Conservation (phyloP, 306 rosid genomes). For the Gastrolobium villosum region DNA sequence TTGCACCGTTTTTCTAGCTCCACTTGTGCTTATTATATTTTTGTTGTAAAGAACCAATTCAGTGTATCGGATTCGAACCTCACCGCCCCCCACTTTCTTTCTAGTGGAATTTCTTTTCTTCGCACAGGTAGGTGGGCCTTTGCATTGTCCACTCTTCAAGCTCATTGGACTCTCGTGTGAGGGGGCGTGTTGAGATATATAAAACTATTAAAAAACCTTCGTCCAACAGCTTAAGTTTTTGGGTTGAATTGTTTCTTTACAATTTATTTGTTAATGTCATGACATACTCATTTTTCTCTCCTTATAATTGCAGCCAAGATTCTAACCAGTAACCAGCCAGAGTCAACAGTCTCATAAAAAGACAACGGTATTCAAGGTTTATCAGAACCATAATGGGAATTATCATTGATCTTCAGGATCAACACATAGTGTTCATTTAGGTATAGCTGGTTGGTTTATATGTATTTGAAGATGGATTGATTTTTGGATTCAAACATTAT, state of each 20-base stretch:
- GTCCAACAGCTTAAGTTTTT: no score
- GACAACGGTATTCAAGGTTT: neutral
- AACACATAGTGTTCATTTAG: slow-evolving; percentile 34
- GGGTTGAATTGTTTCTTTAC: no score
- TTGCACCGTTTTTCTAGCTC: slow-evolving; percentile 1
- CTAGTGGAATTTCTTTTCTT: no score
- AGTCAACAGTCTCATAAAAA: neutral
- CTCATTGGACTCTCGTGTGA: no score
- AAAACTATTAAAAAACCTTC: no score
- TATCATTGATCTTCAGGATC: slow-evolving; percentile 23
- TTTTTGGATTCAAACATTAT: slow-evolving; percentile 34
- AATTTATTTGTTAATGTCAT: neutral
- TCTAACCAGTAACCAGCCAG: slow-evolving; percentile 37
- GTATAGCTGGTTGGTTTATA: slow-evolving; percentile 21
- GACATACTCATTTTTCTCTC: neutral
- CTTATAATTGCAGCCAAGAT: slow-evolving; percentile 54
- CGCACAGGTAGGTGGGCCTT: no score
- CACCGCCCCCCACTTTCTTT: no score
- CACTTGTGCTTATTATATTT: slow-evolving; percentile 11
- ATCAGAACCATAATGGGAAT: slow-evolving; percentile 39
- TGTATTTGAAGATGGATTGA: slow-evolving; percentile 34
- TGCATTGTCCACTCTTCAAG: no score
- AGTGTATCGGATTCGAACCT: no score
- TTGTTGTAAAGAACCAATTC: no score
- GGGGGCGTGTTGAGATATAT: no score